Conservation (phyloP, 495 filamentous ascomycete genomes). For the Platismatia glauca region DNA sequence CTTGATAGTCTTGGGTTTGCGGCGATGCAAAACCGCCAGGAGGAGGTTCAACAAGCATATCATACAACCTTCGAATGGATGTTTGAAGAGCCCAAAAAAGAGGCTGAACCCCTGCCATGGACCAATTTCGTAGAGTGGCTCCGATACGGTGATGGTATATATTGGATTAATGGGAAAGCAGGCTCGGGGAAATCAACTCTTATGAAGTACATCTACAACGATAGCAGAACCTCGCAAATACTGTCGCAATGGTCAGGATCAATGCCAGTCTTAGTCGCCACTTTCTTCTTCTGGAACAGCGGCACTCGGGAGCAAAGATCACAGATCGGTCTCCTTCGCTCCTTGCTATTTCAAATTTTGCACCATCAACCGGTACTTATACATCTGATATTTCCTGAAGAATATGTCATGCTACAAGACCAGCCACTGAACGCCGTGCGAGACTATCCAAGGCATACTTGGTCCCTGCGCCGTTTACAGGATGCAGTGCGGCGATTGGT, state of each 20-base stretch:
- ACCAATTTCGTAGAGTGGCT: conserved; percentile 26
- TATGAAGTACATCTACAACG: conserved; percentile 32
- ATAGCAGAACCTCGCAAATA: conserved; percentile 15
- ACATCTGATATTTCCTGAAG: conserved; percentile 12
- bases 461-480: conserved; percentile 6
- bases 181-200: no score
- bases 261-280: conserved; percentile 28
- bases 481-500: conserved; percentile 16
- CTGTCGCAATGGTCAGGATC: conserved; percentile 27
- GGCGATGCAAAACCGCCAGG: neutral
- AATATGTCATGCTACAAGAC: neutral
- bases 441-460: neutral
- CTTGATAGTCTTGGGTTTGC: neutral
- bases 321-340: conserved; percentile 33
- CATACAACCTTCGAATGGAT: conserved; percentile 25
- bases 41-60: conserved; percentile 16
- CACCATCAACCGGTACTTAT: conserved; percentile 28
- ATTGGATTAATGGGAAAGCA: conserved; percentile 34
- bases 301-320: conserved; percentile 33
- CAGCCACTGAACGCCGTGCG: neutral
- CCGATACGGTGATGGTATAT: conserved; percentile 24
- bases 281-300: conserved; percentile 39
- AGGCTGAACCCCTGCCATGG: conserved; percentile 9
- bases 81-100: conserved; percentile 11
- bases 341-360: conserved; percentile 34